Base-by-base conservation (phyloP, 2,329 filamentous ascomycete species). In the Paracoccidioides brasiliensis region DNA sequence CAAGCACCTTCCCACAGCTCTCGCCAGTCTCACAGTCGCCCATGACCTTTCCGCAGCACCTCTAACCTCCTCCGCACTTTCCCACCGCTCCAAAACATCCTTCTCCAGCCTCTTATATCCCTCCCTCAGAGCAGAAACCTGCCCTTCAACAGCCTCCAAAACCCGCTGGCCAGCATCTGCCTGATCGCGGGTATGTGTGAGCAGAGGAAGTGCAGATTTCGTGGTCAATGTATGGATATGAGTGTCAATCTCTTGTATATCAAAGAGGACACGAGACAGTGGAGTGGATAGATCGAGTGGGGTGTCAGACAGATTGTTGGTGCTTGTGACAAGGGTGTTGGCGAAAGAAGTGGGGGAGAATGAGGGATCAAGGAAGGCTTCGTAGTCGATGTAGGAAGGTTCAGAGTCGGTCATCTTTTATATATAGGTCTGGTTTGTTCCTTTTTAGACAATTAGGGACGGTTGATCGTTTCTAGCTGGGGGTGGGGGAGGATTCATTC, bases 211-310 rank as follows among this genome's bases (percentile, higher is more conserved):
- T 2, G 93, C 90, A 33, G 85, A 87, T 60, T 86, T 84, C 2
- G 90, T 93, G 5, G 91, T 94, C 43, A 97, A 79, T 3, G 82
- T 80, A 69, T 98, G 89, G 60, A 98, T 95, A 68, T 95, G 90
- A 0, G 90, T 95, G 72, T 97, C 91, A 61, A 98, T 86, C 72
- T 97, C 93, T 68, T 97, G 93, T 3, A 93, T 85, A 71, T 98
- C 93, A 72, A 98, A 98, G 5, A 97, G 82, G 4, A 96, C 90
- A 55, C 89, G 83, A 4, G 90, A 95, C 50, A 98, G 80, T 2
- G 93, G 91, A 14, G 93, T 97, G 5, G 90, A 91, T 56, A 98
- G 85, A 70, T 98, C 93, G 64, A 97, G 81, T 5, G 89, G 86
- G 1, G 85, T 85, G 72, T 97, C 93, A 62, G 85, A 88, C 57